Conservation (phyloP, 2,329 filamentous ascomycete genomes). For the Harringtonia lauricola region DNA sequence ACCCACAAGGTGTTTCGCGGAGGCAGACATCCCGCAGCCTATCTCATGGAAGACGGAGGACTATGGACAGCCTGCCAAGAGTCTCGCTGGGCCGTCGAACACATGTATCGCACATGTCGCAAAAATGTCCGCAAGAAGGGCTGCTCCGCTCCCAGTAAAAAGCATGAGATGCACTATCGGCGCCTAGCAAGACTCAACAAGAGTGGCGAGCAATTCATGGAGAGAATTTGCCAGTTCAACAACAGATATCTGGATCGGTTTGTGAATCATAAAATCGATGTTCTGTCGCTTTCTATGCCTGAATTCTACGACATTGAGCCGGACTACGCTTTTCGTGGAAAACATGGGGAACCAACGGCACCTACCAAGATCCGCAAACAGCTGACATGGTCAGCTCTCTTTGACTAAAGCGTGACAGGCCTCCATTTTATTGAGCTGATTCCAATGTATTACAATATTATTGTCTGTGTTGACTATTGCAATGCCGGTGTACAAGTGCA, state of each 20-base stretch:
- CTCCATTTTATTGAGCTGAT: too few relatives aligned
- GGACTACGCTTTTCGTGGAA: neutral
- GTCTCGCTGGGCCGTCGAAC: neutral
- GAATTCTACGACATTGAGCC: neutral
- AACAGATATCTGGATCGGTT: too few relatives aligned
- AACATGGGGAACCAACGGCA: neutral
- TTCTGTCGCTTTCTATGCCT: neutral
- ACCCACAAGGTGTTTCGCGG: neutral
- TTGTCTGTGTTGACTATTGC: too few relatives aligned
- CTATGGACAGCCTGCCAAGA: slow-evolving; percentile 1
- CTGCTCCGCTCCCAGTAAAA: neutral
- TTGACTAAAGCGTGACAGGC: too few relatives aligned
- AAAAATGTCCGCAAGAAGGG: too few relatives aligned
- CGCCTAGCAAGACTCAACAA: too few relatives aligned
- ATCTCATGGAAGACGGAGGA: neutral
- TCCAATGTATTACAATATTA: too few relatives aligned
- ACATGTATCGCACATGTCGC: neutral
- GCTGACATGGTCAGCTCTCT: neutral
- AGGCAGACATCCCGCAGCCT: neutral
- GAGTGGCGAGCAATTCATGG: too few relatives aligned
- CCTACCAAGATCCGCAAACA: neutral
- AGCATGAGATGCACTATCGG: neutral
- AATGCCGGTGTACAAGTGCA: too few relatives aligned
- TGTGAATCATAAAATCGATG: too few relatives aligned
- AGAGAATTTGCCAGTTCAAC: too few relatives aligned